Evolutionary conservation across 805 yeast species (phyloP).

Genomic region (Wickerhamiella brachini): DNA sequence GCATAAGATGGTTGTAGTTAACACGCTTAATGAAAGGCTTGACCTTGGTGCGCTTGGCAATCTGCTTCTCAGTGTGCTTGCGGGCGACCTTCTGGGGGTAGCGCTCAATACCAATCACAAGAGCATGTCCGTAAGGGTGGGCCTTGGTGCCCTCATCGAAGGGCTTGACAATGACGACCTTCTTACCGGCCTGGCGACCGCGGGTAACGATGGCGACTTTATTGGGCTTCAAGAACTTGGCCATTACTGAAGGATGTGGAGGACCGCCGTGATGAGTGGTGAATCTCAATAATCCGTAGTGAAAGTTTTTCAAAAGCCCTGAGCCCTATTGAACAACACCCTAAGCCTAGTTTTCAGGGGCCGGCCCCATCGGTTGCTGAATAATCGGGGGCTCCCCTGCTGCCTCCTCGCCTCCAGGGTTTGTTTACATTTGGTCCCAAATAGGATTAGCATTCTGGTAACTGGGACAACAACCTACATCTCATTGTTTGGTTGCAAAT

Average conservation of each 20-base stretch:
- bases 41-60: slow-evolving; percentile 92
- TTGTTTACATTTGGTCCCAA: too few species aligned
- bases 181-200: slow-evolving; percentile 99
- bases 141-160: slow-evolving; percentile 98
- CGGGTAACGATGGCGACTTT: slow-evolving; percentile 99
- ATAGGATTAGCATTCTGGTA: too few species aligned
- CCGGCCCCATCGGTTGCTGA: too few species aligned
- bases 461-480: neutral
- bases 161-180: slow-evolving; percentile 97
- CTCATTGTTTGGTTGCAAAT: neutral
- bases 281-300: neutral
- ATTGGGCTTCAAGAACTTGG: slow-evolving; percentile 99
- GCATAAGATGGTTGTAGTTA: slow-evolving; percentile 99
- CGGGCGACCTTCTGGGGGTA: slow-evolving; percentile 95
- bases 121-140: slow-evolving; percentile 98
- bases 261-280: neutral
- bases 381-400: too few species aligned
- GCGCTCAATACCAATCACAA: slow-evolving; percentile 98
- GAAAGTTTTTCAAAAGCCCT: slow-evolving; percentile 9
- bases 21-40: slow-evolving; percentile 98
- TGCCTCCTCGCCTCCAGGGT: too few species aligned
- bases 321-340: slow-evolving; percentile 10
- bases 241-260: slow-evolving; percentile 38
- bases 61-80: slow-evolving; percentile 89
- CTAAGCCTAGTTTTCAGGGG: neutral